Conservation (phyloP, 2,329 filamentous ascomycete species). For the Podosphaera xanthii region DNA sequence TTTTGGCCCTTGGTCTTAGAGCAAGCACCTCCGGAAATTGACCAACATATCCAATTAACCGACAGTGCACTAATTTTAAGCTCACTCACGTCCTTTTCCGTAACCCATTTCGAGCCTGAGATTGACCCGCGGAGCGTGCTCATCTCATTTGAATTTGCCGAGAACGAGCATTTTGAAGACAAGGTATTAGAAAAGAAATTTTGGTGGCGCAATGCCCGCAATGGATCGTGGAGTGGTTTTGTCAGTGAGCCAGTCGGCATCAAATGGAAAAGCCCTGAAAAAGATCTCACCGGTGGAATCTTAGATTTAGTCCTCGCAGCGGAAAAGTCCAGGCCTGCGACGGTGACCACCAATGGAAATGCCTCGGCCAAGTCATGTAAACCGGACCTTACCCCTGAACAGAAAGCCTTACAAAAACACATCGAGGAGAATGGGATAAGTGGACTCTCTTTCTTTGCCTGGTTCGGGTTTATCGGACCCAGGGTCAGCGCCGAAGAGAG, state of each 20-base stretch:
- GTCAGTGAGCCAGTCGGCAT: constrained; percentile 80
- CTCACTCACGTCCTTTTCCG: constrained; percentile 42
- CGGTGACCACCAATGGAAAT: neutral
- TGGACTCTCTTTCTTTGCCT: constrained; percentile 63
- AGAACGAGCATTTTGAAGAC: constrained; percentile 68
- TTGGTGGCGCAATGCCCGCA: constrained; percentile 50
- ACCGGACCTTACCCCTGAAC: constrained; percentile 22
- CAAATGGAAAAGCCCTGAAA: constrained; percentile 54
- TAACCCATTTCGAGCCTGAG: constrained; percentile 58
- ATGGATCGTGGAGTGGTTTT: constrained; percentile 44
- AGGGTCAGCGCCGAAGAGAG: constrained; percentile 53
- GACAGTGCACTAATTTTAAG: constrained; percentile 54
- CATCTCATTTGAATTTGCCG: constrained; percentile 55
- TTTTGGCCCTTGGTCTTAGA: constrained; percentile 95
- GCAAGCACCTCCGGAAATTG: constrained; percentile 64
- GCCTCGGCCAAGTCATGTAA: constrained; percentile 2
- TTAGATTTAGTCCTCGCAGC: constrained; percentile 50
- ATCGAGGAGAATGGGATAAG: constrained; percentile 36
- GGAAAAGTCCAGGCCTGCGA: constrained; percentile 19
- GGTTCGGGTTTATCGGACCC: constrained; percentile 59
- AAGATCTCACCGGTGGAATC: constrained; percentile 65
- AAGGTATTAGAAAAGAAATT: constrained; percentile 73
- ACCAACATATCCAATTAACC: constrained; percentile 64
- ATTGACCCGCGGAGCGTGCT: constrained; percentile 48
- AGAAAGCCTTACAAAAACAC: constrained; percentile 29